Percentiles rank a stretch among this genome's conserved stretches.
phyloP scores from a whole-genome alignment of 1,284 basidiomycete species.

The Tylopilus sp. region DNA sequence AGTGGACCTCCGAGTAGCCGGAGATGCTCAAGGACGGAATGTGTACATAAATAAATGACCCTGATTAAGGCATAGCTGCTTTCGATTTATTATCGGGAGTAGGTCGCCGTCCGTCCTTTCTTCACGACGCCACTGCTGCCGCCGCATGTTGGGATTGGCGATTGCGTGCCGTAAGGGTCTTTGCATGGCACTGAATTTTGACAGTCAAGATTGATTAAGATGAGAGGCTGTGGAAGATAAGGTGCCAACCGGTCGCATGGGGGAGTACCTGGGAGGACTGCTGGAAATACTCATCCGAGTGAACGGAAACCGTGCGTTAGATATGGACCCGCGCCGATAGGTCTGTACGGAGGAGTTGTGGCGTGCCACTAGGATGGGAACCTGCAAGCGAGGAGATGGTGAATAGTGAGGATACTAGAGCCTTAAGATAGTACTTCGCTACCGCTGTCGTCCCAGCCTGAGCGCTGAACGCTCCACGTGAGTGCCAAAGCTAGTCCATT shows the following conservation, averaged over 20 bases:
- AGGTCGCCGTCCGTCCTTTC: slow-evolving; percentile 10
- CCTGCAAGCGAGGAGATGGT: not conserved
- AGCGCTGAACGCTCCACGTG: no score
- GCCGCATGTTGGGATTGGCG: not conserved
- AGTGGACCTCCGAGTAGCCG: slow-evolving; percentile 11
- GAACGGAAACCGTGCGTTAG: not conserved
- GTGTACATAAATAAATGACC: not conserved
- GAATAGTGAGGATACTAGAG: not conserved
- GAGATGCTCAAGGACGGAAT: slow-evolving; percentile 3
- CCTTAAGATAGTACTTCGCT: no score
- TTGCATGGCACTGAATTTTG: not conserved
- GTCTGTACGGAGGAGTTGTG: not conserved
- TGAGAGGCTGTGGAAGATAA: not conserved
- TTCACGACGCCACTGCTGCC: slow-evolving; percentile 1
- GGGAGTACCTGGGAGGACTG: slow-evolving; percentile 6
- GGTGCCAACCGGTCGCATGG: slow-evolving; percentile 6
- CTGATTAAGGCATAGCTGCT: slow-evolving; percentile 5
- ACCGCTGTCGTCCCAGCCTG: no score
- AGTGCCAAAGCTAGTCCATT: no score
- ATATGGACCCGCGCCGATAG: not conserved
- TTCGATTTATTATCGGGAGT: slow-evolving; percentile 9
- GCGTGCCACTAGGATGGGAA: not conserved
- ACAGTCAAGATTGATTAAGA: slow-evolving; percentile 1
- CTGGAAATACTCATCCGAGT: slow-evolving; percentile 16
- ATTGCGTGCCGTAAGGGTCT: not conserved